These are phyloP conservation scores for Agaricales sp. DNA, from an alignment of 1,284 basidiomycete genomes.

Conservation along the genomic window DNA sequence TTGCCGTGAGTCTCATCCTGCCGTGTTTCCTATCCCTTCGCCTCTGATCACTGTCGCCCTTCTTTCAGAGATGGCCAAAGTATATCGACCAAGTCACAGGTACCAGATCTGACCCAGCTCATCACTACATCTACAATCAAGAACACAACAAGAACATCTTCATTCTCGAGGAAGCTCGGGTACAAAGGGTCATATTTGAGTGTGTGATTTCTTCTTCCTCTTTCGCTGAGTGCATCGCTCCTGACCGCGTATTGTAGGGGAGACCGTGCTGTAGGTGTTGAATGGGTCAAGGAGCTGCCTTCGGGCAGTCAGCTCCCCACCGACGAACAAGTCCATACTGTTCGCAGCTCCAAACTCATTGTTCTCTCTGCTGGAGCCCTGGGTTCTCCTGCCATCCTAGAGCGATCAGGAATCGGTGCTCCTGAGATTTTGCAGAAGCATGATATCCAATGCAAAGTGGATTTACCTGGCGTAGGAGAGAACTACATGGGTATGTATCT, in stretches of 20 bases:
- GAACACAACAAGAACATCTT: slow-evolving; percentile 28
- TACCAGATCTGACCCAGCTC: slow-evolving; percentile 45
- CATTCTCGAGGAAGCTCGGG: slow-evolving; percentile 28
- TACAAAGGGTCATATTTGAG: slow-evolving; percentile 41
- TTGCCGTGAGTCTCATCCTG: slow-evolving; percentile 26
- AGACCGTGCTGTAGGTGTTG: slow-evolving; percentile 42
- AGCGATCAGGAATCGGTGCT: slow-evolving; percentile 41
- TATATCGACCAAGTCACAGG: slow-evolving; percentile 43
- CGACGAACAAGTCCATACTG: slow-evolving; percentile 15
- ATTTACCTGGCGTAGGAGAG: slow-evolving; percentile 49
- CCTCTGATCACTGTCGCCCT: background rate
- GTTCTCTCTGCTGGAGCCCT: slow-evolving; percentile 42
- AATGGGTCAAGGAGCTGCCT: slow-evolving; percentile 33
- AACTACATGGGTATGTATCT: slow-evolving; percentile 33
- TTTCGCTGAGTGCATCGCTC: background rate
- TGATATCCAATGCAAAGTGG: slow-evolving; percentile 30
- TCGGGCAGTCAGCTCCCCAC: slow-evolving; percentile 15
- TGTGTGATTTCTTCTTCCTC: slow-evolving; percentile 15
- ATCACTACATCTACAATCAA: slow-evolving; percentile 47
- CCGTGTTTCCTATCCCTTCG: background rate
- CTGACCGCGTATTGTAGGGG: slow-evolving; percentile 22
- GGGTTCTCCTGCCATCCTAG: slow-evolving; percentile 44
- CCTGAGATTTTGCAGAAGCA: slow-evolving; percentile 27
- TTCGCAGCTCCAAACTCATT: slow-evolving; percentile 31
- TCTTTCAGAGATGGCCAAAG: slow-evolving; percentile 27